Conservation (phyloP, 768 basidiomycete genomes). For the Boletus subparvulus region DNA sequence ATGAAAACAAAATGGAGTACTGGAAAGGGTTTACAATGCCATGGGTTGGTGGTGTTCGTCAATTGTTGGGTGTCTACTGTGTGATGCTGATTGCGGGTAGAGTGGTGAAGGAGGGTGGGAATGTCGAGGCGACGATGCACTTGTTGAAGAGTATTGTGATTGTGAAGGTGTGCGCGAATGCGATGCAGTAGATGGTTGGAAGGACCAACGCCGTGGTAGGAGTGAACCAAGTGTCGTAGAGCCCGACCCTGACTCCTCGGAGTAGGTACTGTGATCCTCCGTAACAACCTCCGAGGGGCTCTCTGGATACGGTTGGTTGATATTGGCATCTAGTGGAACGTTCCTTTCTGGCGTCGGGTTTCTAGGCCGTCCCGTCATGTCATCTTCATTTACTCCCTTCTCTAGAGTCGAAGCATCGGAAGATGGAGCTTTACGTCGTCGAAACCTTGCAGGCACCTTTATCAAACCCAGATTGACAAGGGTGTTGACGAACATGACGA, state of each 20-base stretch:
- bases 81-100: constrained; percentile 23
- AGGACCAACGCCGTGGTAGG: constrained; percentile 33
- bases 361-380: constrained; percentile 36
- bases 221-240: constrained; percentile 37
- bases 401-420: constrained; percentile 27
- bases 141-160: constrained; percentile 32
- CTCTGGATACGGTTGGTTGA: constrained; percentile 47
- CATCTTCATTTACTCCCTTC: constrained; percentile 26
- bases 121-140: constrained; percentile 31
- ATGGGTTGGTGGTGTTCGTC: constrained; percentile 24
- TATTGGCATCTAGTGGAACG: constrained; percentile 38
- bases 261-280: constrained; percentile 28
- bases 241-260: constrained; percentile 36
- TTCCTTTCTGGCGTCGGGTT: constrained; percentile 57
- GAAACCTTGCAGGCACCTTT: constrained; percentile 20
- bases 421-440: constrained; percentile 11
- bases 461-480: constrained; percentile 48
- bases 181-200: constrained; percentile 29
- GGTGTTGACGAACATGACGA: constrained; percentile 69
- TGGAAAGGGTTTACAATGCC: constrained; percentile 14
- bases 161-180: constrained; percentile 33
- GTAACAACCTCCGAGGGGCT: constrained; percentile 27
- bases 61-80: constrained; percentile 35
- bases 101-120: constrained; percentile 34
- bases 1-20: constrained; percentile 1